Conservation (phyloP, 257 asterid genomes). For the Solanum pinnatisectum region DNA sequence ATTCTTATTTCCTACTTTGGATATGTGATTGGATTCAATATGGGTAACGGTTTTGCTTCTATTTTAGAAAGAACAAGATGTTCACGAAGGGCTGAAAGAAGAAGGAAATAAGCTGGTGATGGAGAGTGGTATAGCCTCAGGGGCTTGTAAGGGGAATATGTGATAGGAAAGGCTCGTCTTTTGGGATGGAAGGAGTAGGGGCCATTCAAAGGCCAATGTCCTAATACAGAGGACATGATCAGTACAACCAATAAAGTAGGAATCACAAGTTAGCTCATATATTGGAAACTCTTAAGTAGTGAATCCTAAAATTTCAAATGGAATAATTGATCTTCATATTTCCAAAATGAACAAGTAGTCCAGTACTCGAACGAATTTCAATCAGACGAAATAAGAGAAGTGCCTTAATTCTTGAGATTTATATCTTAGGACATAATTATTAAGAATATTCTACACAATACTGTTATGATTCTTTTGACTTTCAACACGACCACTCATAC, state of each 20-base stretch:
- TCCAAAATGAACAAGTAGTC: background rate
- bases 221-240: background rate
- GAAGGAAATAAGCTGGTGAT: background rate
- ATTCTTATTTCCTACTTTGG: background rate
- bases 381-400: background rate
- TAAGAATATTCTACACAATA: background rate
- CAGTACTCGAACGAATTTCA: background rate
- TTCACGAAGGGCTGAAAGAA: background rate
- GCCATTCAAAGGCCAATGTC: background rate
- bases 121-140: background rate
- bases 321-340: background rate
- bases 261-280: background rate
- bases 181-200: background rate
- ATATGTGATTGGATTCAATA: background rate
- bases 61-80: background rate
- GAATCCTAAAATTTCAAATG: background rate
- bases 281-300: background rate
- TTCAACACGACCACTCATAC: background rate
- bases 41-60: background rate
- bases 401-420: background rate
- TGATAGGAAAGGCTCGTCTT: background rate
- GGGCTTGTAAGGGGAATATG: background rate
- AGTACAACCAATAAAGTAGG: background rate
- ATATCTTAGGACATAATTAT: background rate
- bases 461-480: background rate